Conservation (phyloP, 768 basidiomycete genomes). For the Mycena albidolilacea region DNA sequence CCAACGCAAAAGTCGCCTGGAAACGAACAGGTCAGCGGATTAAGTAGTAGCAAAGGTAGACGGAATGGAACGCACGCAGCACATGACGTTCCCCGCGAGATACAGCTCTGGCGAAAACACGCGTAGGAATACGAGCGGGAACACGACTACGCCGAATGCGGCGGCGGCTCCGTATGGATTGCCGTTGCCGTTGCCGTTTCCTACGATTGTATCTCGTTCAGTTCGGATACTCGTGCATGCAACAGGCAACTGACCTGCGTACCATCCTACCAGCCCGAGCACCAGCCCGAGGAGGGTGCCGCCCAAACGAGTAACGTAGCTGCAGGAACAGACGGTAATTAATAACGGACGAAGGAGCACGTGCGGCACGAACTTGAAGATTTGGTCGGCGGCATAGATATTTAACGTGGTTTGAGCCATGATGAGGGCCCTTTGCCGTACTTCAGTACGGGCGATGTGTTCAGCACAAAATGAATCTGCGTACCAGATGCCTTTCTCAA, state of each 20-base stretch:
- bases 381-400: slow-evolving; percentile 71
- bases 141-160: slow-evolving; percentile 59
- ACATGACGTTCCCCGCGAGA: slow-evolving; percentile 54
- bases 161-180: slow-evolving; percentile 70
- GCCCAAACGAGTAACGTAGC: slow-evolving; percentile 59
- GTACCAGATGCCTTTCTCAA: slow-evolving; percentile 63
- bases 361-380: slow-evolving; percentile 57
- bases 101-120: slow-evolving; percentile 60
- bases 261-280: slow-evolving; percentile 66
- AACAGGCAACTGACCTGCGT: slow-evolving; percentile 51
- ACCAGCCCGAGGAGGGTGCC: slow-evolving; percentile 62
- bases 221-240: neutral
- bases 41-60: neutral
- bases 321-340: slow-evolving; percentile 32
- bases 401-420: slow-evolving; percentile 74
- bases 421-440: slow-evolving; percentile 62
- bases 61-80: slow-evolving; percentile 49
- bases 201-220: slow-evolving; percentile 29
- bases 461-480: slow-evolving; percentile 5
- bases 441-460: neutral
- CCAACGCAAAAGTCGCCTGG: slow-evolving; percentile 60
- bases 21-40: too few relatives aligned
- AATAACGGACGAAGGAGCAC: neutral
- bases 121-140: slow-evolving; percentile 66
- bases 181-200: slow-evolving; percentile 61